Base-by-base conservation (phyloP, 768 basidiomycete species). In the Trametes maxima region DNA sequence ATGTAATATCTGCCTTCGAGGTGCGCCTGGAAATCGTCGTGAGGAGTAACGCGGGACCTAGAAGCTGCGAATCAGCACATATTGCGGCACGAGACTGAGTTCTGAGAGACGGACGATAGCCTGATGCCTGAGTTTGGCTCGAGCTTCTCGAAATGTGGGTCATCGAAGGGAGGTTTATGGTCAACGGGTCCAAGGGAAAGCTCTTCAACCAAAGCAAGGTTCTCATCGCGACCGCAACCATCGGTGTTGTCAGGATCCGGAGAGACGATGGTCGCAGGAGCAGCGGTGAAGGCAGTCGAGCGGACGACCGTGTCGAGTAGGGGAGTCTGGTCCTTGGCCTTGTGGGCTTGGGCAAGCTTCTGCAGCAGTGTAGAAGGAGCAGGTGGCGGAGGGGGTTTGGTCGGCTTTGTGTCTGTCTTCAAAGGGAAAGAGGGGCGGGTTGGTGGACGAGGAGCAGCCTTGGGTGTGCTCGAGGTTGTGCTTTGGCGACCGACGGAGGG, bases 61-160 rank as follows among this genome's bases (percentile, higher is more conserved):
- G 6, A 44, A 49, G 22, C n/a, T n/a, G 36, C 16, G 1, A 50
- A 17, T 50, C 33, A 24, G 28, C 49, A 16, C 14, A 36, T 14
- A n/a, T 28, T 25, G 19, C 25, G 16, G 50, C 14, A n/a, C 46
- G 25, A n/a, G 28, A 33, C 16, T 33, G 36, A 47, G 39, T 28
- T 55, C 33, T 44, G 2, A 14, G 45, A 14, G 3, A 82, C 92
- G 59, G 70, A 97, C 95, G 74, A 79, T 24, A 99, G 79, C 52
- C 87, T 82, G 50, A 98, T 96, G 5, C 88, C 85, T 28, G 94
- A 95, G 75, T 97, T 91, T 0, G 97, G 97, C 72, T 99, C 97
- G 5, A 95, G 72, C 51, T 77, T 82, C 63, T 88, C 79, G 69
- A 95, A 99, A 16, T 77, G 67, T 0, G 90, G 89, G 69, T 95